Conservation (phyloP, 805 yeast species). For the Lipomyces anomalus region DNA sequence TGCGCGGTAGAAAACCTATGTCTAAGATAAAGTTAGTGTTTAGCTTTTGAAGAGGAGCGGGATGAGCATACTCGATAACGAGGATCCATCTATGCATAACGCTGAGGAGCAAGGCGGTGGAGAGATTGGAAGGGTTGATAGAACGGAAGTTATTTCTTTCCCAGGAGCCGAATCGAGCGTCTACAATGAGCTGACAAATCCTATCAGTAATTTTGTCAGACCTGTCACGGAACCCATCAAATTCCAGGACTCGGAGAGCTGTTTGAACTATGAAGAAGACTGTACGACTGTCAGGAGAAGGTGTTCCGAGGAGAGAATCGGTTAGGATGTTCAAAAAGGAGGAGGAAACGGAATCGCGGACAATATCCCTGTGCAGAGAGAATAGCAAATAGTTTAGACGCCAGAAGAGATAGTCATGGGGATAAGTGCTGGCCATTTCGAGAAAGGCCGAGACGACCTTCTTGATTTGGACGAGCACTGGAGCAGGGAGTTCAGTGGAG, state of each 20-base stretch:
- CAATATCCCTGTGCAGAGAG: constrained; percentile 5
- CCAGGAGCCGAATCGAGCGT: no score
- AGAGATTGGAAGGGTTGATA: constrained; percentile 3
- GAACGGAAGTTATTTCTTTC: neutral
- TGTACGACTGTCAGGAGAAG: neutral
- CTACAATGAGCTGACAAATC: no score
- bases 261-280: constrained; percentile 5
- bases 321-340: neutral
- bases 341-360: neutral
- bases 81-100: constrained; percentile 14
- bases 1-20: constrained; percentile 5
- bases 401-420: constrained; percentile 1
- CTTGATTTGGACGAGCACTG: neutral
- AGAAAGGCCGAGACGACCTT: neutral
- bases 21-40: constrained; percentile 1
- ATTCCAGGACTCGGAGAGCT: constrained; percentile 9
- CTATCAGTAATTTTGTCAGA: no score
- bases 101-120: constrained; percentile 1
- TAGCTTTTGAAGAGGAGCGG: no score
- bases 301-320: no score
- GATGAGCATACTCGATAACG: constrained; percentile 3
- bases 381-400: constrained; percentile 11
- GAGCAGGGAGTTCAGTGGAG: neutral
- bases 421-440: neutral
- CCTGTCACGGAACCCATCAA: no score